Evolutionary conservation across 2,329 filamentous ascomycete genomes (phyloP).

Genomic region (Colletotrichum theobromicola): DNA sequence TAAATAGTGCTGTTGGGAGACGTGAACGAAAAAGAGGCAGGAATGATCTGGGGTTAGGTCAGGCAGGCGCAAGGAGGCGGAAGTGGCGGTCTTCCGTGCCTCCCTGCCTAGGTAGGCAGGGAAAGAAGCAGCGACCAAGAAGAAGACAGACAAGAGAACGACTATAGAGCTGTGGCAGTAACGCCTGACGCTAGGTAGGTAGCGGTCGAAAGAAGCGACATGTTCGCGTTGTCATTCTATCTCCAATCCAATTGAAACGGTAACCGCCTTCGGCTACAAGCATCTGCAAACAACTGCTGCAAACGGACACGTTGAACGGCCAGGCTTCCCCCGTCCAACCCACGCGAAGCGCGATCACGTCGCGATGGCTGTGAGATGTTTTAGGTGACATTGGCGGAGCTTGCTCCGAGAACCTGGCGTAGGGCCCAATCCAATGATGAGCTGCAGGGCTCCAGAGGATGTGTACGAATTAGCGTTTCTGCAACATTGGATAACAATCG

Average conservation of each 20-base stretch:
- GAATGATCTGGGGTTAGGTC: neutral
- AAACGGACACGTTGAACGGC: neutral
- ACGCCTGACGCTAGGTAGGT: neutral
- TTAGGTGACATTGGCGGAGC: neutral
- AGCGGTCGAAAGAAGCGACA: neutral
- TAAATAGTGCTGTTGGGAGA: neutral
- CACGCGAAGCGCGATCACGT: neutral
- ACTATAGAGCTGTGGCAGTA: neutral
- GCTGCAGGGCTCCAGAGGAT: neutral
- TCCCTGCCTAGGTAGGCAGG: neutral
- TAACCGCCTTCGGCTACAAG: too few species aligned
- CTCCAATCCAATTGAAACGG: neutral
- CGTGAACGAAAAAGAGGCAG: neutral
- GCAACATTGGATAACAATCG: neutral
- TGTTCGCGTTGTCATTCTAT: neutral
- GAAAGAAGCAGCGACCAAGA: neutral
- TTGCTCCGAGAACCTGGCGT: neutral
- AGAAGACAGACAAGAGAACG: neutral
- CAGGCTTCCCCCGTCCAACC: neutral
- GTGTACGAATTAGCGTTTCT: neutral
- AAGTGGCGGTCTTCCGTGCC: neutral
- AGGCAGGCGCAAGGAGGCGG: neutral
- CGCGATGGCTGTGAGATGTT: neutral
- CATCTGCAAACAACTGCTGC: neutral
- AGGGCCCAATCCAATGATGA: neutral